Base-by-base conservation (phyloP, 208 protist species). In the Acanthamoeba castellanii region DNA sequence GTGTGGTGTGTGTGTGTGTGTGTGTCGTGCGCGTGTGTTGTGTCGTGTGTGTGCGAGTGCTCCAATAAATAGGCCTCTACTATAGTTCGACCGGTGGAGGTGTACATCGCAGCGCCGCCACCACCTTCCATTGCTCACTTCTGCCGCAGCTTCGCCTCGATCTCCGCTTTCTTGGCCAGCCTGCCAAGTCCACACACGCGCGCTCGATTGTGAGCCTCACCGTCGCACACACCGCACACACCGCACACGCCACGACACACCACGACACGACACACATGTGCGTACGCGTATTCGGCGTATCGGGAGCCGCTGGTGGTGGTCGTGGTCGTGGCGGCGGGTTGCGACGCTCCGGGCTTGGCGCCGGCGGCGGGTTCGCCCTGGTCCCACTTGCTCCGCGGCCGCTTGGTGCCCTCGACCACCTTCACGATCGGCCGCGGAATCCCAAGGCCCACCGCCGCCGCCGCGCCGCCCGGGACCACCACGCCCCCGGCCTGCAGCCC, bases 221-320 rank as follows among this genome's bases (percentile, higher is more conserved):
- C 27, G 16, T 22, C 9, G 18, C 16, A 30, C 25, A 68, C 25
- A 68, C 16, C 4, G 11, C 47, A 52, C 47, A 32, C 64, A 70
- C 27, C 8, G 14, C 27, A 52, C 47, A 52, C 47, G 47, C 4
- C 47, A 52, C 47, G 47, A 52, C 47, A 52, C 47, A 11, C 4
- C 47, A 52, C 47, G 47, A 52, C 47, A 52, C 47, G 47, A 52
- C 47, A 52, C 47, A 52, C 47, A 11, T 7, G 32, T 9, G 50
- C 50, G 78, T 87, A 87, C 78, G 78, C 78, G 45, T 87, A 87
- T 61, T 87, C 78, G 78, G 78, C 78, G 50, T 87, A 87, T 52
- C 78, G 78, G n/a, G 78, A 87, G 2, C 47, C 78, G 9, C 11
- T 37, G 78, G n/a, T 37, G 47, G 27, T 8, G 78, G 47, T 61